Base-by-base conservation (phyloP, 2,329 filamentous ascomycete species). In the Sclerotiophoma versabilis region DNA sequence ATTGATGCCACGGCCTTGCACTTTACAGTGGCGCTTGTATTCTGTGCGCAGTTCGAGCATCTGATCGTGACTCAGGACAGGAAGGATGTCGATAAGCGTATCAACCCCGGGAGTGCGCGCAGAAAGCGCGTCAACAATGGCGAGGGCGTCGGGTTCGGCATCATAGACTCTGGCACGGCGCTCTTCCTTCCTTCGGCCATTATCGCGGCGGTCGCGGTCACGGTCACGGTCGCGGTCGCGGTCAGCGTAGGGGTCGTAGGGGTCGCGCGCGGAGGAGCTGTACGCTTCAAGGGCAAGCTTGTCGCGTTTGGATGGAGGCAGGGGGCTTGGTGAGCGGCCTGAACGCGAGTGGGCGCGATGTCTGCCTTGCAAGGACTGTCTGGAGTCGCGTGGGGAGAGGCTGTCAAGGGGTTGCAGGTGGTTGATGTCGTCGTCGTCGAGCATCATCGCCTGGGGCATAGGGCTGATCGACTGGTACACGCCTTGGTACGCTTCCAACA, bases 381-480 rank as follows among this genome's bases (percentile, higher is more conserved):
- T 66, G 9, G 73, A 71, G 37, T 57, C 59, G 46, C 73, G 66
- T 14, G 74, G 69, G 22, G 64, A 72, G 30, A 66, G 60, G 42
- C 64, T 68, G 42, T 74, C 69, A 33, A 75, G 57, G 15, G 72
- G 66, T 30, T 64, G 69, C 17, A 75, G 69, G 59, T 75, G 74
- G 49, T 84, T 81, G 9, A 86, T 80, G 29, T 83, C 79, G 27
- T 54, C 51, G 25, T 80, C 75, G 41, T 79, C 68, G 20, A 93
- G 79, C 65, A 85, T 79, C 53, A 85, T 79, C 0, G 93, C 91
- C 0, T 92, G 92, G 0, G 93, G 93, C 91, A 97, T 96, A 0
- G 93, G 93, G 0, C 93, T 96, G 65, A 96, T 90, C 53, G 91
- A 91, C 75, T 98, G 93, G 67, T 96, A 98, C 0, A 93, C 96